phyloP scores from a whole-genome alignment of 108 stramenopile species.

The Cyclotella baltica region DNA sequence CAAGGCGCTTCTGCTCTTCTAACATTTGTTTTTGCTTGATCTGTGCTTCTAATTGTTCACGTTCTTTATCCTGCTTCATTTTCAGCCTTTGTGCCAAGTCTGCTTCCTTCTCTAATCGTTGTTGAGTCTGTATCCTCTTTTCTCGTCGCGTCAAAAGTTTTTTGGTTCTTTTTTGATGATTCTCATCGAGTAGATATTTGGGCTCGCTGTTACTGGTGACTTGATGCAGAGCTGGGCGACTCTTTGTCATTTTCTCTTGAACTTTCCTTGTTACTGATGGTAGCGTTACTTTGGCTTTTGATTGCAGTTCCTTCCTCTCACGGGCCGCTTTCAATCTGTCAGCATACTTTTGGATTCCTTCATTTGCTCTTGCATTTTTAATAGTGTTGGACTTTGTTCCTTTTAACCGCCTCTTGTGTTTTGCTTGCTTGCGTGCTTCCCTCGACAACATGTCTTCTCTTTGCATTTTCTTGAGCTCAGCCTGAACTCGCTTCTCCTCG shows the following conservation, averaged over 20 bases:
- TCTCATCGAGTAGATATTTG: background rate
- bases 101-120: slow-evolving; percentile 15
- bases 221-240: background rate
- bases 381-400: background rate
- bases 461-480: slow-evolving; percentile 11
- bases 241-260: background rate
- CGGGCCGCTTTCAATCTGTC: slow-evolving; percentile 16
- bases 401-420: background rate
- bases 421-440: background rate
- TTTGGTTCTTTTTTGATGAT: slow-evolving; percentile 1
- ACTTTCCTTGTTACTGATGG: slow-evolving; percentile 9
- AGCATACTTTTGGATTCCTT: slow-evolving; percentile 26
- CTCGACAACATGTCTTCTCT: slow-evolving; percentile 21
- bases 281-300: slow-evolving; percentile 18
- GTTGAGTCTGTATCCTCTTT: slow-evolving; percentile 7
- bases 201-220: slow-evolving; percentile 9
- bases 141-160: slow-evolving; percentile 17
- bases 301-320: background rate
- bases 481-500: slow-evolving; percentile 9
- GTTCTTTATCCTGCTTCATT: background rate
- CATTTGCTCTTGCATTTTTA: background rate
- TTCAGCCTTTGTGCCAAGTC: background rate
- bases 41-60: background rate
- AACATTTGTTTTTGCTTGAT: background rate
- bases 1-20: background rate